phyloP scores from a whole-genome alignment of 208 protist genomes.

The Leishmania gerbilli region DNA sequence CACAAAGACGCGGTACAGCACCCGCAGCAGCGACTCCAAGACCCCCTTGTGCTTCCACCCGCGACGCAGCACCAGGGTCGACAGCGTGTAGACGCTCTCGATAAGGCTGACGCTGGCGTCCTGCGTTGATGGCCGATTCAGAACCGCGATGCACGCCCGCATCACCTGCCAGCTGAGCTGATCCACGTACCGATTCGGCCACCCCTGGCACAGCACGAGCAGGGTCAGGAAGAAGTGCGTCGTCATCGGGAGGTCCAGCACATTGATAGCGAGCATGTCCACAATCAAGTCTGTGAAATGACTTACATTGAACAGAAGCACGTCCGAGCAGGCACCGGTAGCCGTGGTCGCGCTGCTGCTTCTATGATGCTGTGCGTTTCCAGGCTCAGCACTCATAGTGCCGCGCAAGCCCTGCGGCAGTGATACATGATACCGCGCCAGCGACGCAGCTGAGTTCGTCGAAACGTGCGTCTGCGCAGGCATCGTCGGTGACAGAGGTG shows the following conservation, averaged over 20 bases:
- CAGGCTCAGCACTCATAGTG: neutral
- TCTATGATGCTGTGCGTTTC: neutral
- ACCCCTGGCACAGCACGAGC: constrained; percentile 52
- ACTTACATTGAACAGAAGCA: constrained; percentile 81
- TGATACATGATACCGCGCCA: neutral
- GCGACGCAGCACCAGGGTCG: constrained; percentile 45
- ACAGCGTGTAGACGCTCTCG: constrained; percentile 58
- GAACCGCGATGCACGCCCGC: constrained; percentile 67
- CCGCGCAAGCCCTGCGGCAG: neutral
- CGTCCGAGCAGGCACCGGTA: constrained; percentile 30
- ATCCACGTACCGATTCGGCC: constrained; percentile 55
- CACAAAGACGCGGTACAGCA: constrained; percentile 71
- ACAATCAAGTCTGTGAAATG: constrained; percentile 79
- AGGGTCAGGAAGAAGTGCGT: constrained; percentile 64
- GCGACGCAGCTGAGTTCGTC: neutral
- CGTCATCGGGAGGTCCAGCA: constrained; percentile 67
- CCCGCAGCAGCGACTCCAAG: constrained; percentile 68
- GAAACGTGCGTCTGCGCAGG: neutral
- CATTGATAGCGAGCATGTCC: constrained; percentile 81
- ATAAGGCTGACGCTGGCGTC: constrained; percentile 57
- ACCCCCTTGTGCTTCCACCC: constrained; percentile 76
- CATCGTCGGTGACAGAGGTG: neutral
- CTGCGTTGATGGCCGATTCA: constrained; percentile 66
- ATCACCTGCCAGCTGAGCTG: constrained; percentile 78
- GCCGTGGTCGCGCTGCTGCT: neutral